Conservation (phyloP, 179 eudicot genomes). For the Corrigiola litoralis region DNA sequence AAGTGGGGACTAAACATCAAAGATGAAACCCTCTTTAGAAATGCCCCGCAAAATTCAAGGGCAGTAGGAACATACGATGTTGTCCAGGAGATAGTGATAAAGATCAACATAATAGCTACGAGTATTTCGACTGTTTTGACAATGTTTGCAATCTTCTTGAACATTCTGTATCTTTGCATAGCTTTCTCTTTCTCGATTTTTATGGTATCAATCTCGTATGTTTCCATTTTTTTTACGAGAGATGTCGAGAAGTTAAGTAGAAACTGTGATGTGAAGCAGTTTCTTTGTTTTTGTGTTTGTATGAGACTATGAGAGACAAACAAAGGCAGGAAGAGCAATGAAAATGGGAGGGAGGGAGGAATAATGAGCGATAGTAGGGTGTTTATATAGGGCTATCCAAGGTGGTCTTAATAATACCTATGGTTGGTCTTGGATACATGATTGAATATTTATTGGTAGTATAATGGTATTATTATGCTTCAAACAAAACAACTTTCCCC, state of each 20-base stretch:
- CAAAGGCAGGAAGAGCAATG: not conserved
- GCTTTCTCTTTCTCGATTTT: slow-evolving; percentile 56
- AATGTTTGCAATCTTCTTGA: slow-evolving; percentile 32
- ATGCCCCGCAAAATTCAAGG: slow-evolving; percentile 15
- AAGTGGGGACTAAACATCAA: slow-evolving; percentile 45
- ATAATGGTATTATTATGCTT: too few relatives aligned
- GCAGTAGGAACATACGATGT: slow-evolving; percentile 35
- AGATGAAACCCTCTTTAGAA: slow-evolving; percentile 18
- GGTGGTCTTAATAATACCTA: not conserved
- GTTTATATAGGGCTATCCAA: slow-evolving; percentile 21
- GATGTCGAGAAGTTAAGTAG: not conserved
- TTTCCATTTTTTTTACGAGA: slow-evolving; percentile 19
- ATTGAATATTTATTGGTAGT: slow-evolving; percentile 6
- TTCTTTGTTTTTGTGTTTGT: not conserved
- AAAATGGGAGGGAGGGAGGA: slow-evolving; percentile 7
- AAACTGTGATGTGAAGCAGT: slow-evolving; percentile 1
- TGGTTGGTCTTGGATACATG: not conserved
- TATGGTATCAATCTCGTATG: slow-evolving; percentile 27
- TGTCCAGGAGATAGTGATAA: slow-evolving; percentile 52
- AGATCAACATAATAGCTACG: slow-evolving; percentile 34
- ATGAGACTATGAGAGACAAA: not conserved
- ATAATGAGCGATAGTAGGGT: not conserved
- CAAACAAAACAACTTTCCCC: too few relatives aligned
- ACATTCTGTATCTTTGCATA: slow-evolving; percentile 35
- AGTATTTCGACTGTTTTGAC: slow-evolving; percentile 32